Evolutionary conservation across 257 asterid genomes (phyloP).

Genomic region (Echites panduratus): DNA sequence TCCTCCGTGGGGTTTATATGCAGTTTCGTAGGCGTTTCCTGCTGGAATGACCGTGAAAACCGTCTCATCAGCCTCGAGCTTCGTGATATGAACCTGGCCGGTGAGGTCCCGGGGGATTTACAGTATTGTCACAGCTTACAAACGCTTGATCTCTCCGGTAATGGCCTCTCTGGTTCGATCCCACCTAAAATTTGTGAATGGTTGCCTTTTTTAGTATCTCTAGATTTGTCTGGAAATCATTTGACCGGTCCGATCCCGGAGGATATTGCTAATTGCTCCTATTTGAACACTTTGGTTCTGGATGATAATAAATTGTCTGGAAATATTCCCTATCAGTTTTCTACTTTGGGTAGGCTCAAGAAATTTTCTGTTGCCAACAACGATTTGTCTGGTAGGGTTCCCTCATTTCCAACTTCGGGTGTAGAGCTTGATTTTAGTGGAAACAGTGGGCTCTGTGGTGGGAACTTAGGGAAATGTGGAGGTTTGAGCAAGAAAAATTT

Average conservation of each 20-base stretch:
- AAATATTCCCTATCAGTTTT: slow-evolving; percentile 53
- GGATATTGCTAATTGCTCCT: slow-evolving; percentile 58
- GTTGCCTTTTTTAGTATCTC: slow-evolving; percentile 68
- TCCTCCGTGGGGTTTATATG: slow-evolving; percentile 49
- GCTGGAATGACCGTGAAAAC: slow-evolving; percentile 80
- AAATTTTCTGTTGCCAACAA: slow-evolving; percentile 58
- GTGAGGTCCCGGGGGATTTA: slow-evolving; percentile 43
- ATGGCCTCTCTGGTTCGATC: slow-evolving; percentile 59
- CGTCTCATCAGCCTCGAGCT: slow-evolving; percentile 49
- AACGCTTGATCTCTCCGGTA: slow-evolving; percentile 63
- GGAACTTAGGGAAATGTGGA: slow-evolving; percentile 62
- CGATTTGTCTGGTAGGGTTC: slow-evolving; percentile 63
- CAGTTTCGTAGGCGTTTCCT: slow-evolving; percentile 51
- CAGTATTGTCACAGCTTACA: slow-evolving; percentile 59
- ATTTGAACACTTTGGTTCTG: slow-evolving; percentile 47
- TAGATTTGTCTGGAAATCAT: slow-evolving; percentile 62
- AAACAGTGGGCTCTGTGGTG: slow-evolving; percentile 68
- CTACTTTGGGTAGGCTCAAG: slow-evolving; percentile 57
- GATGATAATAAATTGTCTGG: slow-evolving; percentile 54
- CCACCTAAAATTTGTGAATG: slow-evolving; percentile 66
- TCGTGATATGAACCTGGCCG: slow-evolving; percentile 44
- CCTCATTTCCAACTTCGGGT: slow-evolving; percentile 31
- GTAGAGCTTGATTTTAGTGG: slow-evolving; percentile 44
- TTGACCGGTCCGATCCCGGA: slow-evolving; percentile 70
- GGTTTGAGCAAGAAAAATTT: slow-evolving; percentile 67